A percentile compares a stretch with the other conserved stretches of the same genome.
These are phyloP conservation scores for Geranium rotundifolium DNA, from an alignment of 345 rosid genomes.

Conservation along the genomic window DNA sequence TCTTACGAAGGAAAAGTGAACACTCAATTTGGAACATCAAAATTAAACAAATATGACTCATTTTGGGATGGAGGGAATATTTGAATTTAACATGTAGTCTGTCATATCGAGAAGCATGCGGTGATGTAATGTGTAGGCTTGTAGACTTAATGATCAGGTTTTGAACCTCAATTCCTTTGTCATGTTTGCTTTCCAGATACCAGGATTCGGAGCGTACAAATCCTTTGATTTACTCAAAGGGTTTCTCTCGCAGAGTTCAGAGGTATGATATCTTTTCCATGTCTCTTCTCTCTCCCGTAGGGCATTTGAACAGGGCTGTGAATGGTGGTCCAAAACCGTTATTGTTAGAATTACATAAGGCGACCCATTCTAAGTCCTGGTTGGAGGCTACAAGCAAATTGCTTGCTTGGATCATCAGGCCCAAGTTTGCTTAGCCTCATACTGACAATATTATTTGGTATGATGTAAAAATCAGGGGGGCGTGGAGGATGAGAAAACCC, in stretches of 20 bases:
- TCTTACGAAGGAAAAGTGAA: no score
- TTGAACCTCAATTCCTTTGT: not conserved
- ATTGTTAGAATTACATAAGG: not conserved
- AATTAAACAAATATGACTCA: no score
- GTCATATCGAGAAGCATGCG: not conserved
- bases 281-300: not conserved
- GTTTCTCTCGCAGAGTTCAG: conserved; percentile 49
- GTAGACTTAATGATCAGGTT: not conserved
- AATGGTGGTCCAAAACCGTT: not conserved
- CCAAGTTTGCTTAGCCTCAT: not conserved
- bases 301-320: not conserved
- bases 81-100: not conserved
- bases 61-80: no score
- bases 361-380: not conserved
- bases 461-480: conserved; percentile 36
- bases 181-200: conserved; percentile 35
- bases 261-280: conserved; percentile 28
- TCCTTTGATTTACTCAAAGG: conserved; percentile 52
- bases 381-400: not conserved
- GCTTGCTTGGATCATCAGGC: not conserved
- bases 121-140: not conserved
- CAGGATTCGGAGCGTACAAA: conserved; percentile 65
- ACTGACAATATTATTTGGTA: not conserved
- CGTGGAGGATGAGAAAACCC: conserved; percentile 69
- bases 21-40: no score